phyloP scores from a whole-genome alignment of 2,329 filamentous ascomycete species.

The Aspergillus bombycis region DNA sequence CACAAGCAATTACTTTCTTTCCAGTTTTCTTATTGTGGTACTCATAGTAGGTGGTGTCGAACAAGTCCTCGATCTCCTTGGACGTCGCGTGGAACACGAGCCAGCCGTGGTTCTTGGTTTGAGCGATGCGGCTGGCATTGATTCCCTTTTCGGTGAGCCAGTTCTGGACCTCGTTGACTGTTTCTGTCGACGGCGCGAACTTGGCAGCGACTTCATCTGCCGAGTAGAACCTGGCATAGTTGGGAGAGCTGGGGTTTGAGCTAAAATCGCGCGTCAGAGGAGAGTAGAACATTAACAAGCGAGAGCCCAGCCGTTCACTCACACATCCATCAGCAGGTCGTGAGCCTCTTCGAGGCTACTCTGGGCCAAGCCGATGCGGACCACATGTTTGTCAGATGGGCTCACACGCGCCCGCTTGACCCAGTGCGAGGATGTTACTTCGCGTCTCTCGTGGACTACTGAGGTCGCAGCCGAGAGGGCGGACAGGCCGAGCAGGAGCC shows the following conservation, averaged over 20 bases:
- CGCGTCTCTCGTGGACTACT: not conserved
- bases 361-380: constrained; percentile 32
- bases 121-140: constrained; percentile 26
- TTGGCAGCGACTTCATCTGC: constrained; percentile 37
- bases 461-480: not conserved
- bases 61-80: constrained; percentile 40
- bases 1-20: constrained; percentile 41
- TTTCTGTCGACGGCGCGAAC: constrained; percentile 38
- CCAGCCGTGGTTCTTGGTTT: constrained; percentile 42
- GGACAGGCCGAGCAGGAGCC: not conserved
- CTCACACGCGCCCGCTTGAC: not conserved
- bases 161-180: constrained; percentile 30
- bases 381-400: constrained; percentile 9
- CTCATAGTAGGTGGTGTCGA: constrained; percentile 44
- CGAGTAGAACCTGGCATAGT: constrained; percentile 39
- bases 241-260: constrained; percentile 40
- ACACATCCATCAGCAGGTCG: constrained; percentile 39
- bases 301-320: not conserved
- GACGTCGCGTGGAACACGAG: constrained; percentile 45
- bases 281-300: rapidly evolving
- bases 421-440: not conserved
- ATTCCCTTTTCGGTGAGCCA: constrained; percentile 35
- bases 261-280: constrained; percentile 1
- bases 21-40: constrained; percentile 40
- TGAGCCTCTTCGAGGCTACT: constrained; percentile 32